phyloP scores from a whole-genome alignment of 208 protist species.

The Trypanosoma congolense region DNA sequence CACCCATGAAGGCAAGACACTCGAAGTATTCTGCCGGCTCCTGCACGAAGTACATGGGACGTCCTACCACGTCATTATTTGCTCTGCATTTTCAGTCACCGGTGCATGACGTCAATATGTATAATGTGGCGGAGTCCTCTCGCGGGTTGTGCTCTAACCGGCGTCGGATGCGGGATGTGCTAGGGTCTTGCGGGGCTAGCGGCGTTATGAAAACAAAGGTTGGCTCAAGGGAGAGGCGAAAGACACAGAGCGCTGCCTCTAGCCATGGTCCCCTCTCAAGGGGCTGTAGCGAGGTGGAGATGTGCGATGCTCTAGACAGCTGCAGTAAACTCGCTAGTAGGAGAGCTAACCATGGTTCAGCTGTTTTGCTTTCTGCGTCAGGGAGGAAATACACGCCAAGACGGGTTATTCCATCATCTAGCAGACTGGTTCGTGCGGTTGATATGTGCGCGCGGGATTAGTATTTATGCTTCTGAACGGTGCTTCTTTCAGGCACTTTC shows the following conservation, averaged over 20 bases:
- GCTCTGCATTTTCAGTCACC: neutral
- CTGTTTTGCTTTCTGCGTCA: conserved; percentile 1
- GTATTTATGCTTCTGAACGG: neutral
- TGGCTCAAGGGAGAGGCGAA: conserved; percentile 2
- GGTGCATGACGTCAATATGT: neutral
- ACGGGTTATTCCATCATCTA: conserved; percentile 5
- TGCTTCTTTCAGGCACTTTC: neutral
- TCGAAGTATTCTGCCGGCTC: conserved; percentile 4
- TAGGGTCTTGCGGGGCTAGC: neutral
- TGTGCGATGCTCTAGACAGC: neutral
- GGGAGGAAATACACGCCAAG: conserved; percentile 11
- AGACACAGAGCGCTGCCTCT: conserved; percentile 3
- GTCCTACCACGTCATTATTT: neutral
- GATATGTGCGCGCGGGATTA: neutral
- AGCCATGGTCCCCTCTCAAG: conserved; percentile 2
- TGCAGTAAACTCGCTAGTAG: neutral
- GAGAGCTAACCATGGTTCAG: conserved; percentile 1
- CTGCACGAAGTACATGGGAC: neutral
- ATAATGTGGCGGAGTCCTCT: neutral
- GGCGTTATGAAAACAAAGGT: neutral
- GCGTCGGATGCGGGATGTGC: neutral
- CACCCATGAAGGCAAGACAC: neutral
- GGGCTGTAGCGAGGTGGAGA: conserved; percentile 7
- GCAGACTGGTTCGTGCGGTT: neutral
- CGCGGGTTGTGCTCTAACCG: neutral